Conservation (phyloP, 169 alveolate species). For the Besnoitia besnoiti region DNA sequence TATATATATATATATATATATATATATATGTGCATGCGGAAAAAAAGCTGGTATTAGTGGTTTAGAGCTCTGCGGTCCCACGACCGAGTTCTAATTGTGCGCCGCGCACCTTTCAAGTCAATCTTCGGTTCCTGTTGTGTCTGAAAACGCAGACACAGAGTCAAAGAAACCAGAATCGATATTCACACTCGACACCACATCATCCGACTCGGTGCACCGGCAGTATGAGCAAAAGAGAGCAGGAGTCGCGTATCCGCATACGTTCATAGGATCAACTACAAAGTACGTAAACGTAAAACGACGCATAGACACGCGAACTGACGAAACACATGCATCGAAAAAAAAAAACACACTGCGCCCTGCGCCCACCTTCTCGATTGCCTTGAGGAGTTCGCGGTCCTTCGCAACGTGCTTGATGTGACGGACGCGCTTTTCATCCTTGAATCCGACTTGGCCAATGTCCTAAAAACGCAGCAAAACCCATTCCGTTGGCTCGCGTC, state of each 20-base stretch:
- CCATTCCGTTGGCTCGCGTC: too few species aligned
- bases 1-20: background rate
- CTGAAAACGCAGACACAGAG: background rate
- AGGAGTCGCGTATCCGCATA: too few species aligned
- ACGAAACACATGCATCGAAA: too few species aligned
- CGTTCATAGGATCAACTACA: too few species aligned
- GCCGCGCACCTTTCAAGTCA: conserved; percentile 13
- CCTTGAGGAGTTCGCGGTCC: conserved; percentile 45
- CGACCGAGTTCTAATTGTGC: too few species aligned
- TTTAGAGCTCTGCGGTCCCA: too few species aligned
- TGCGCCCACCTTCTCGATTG: conserved; percentile 7
- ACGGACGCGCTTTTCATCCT: conserved; percentile 42
- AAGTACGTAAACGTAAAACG: too few species aligned
- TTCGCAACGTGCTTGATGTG: conserved; percentile 25
- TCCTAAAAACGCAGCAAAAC: conserved; percentile 66
- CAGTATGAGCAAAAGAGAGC: too few species aligned
- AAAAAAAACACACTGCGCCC: too few species aligned
- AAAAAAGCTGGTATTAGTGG: background rate
- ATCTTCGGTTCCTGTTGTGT: conserved; percentile 20
- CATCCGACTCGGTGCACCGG: too few species aligned
- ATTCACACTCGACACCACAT: too few species aligned
- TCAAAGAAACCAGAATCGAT: background rate
- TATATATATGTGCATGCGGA: background rate
- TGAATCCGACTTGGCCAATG: conserved; percentile 75
- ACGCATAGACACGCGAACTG: too few species aligned